Conservation (phyloP, 164 flowering plant genomes). For the Protea cynaroides region DNA sequence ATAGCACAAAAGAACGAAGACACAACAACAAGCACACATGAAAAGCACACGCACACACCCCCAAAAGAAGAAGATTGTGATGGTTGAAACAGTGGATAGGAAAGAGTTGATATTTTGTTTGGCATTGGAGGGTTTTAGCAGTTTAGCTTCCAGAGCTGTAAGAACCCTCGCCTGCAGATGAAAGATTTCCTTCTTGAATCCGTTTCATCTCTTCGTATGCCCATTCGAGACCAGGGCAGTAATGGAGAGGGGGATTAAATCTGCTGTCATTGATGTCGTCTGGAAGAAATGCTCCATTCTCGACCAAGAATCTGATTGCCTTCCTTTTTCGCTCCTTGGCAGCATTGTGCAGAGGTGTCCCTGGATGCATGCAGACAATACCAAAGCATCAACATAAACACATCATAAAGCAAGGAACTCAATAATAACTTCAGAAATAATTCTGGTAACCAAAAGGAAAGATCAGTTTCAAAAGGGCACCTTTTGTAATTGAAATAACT, state of each 20-base stretch:
- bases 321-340: conserved; percentile 81
- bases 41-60: no score
- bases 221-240: conserved; percentile 96
- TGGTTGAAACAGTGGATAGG: no score
- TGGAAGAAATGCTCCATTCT: conserved; percentile 93
- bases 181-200: conserved; percentile 34
- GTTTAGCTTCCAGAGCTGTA: conserved; percentile 54
- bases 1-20: no score
- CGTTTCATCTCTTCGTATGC: conserved; percentile 88
- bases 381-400: background rate
- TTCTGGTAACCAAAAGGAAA: no score
- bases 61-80: no score
- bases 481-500: no score
- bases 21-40: no score
- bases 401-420: no score
- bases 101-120: no score
- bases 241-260: conserved; percentile 94
- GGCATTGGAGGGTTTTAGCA: background rate
- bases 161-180: conserved; percentile 56
- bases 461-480: no score
- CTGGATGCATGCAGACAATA: conserved; percentile 20
- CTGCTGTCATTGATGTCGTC: conserved; percentile 72
- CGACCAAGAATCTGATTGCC: conserved; percentile 72
- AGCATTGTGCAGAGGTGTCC: conserved; percentile 96
- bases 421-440: no score